Conservation (phyloP, 148 eudicot genomes). For the Cornus suecica region DNA sequence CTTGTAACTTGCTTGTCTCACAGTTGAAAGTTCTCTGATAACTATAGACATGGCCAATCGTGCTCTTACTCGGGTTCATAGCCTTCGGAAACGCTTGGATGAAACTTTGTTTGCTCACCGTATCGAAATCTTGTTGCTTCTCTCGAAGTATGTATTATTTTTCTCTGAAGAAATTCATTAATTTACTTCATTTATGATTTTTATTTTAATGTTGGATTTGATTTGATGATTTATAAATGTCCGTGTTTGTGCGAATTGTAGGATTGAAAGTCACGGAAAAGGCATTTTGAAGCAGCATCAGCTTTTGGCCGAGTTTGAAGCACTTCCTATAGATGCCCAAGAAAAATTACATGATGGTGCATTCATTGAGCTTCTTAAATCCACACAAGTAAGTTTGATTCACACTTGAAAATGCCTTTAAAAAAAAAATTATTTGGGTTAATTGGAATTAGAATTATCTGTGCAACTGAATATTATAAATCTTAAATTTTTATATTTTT, state of each 20-base stretch:
- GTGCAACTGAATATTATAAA: not conserved
- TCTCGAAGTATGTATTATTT: constrained; percentile 43
- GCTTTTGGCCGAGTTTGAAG: constrained; percentile 71
- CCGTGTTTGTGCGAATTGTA: too few species aligned
- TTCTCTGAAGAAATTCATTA: not conserved
- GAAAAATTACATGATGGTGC: constrained; percentile 63
- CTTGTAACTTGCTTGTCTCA: constrained; percentile 9
- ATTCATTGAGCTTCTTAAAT: constrained; percentile 77
- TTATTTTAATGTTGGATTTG: not conserved
- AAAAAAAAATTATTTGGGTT: too few species aligned
- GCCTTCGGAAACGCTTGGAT: constrained; percentile 76
- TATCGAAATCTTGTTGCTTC: constrained; percentile 63
- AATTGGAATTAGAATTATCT: too few species aligned
- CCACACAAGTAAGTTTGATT: constrained; percentile 60
- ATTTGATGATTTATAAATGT: too few species aligned
- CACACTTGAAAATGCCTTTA: not conserved
- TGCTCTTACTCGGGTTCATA: constrained; percentile 64
- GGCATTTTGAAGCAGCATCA: constrained; percentile 87
- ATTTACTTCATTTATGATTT: not conserved
- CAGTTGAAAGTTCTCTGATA: constrained; percentile 30
- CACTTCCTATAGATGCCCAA: constrained; percentile 36
- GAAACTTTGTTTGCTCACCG: constrained; percentile 60
- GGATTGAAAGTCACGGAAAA: constrained; percentile 78
- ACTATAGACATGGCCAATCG: constrained; percentile 46
- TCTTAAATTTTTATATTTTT: not conserved